Evolutionary conservation across 202 grass and related monocot species (phyloP).

Genomic region (Thinopyrum obtusiflorum): DNA sequence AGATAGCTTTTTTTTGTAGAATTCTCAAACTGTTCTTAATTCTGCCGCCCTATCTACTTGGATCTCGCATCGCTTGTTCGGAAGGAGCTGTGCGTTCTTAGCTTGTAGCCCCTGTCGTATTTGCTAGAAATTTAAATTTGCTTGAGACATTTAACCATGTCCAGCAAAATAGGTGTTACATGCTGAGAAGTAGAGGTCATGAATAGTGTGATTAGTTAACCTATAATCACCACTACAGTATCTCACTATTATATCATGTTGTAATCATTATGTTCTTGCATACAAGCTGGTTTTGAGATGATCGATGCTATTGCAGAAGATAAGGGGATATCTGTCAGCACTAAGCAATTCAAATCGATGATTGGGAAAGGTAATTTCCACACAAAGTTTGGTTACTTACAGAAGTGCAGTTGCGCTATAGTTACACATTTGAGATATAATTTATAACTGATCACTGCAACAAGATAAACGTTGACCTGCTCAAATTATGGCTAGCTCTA

Average conservation of each 20-base stretch:
- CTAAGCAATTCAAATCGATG: constrained; percentile 54
- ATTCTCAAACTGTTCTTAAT: no score
- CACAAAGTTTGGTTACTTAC: background rate
- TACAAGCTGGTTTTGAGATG: constrained; percentile 80
- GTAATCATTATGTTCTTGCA: background rate
- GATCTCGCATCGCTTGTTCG: background rate
- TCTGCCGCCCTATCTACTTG: background rate
- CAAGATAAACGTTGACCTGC: background rate
- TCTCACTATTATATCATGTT: background rate
- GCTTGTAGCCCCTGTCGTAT: background rate
- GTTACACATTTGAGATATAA: background rate
- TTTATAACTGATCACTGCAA: background rate
- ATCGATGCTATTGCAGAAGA: constrained; percentile 80
- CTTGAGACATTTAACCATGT: no score
- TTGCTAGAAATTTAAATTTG: background rate
- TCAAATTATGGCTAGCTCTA: background rate
- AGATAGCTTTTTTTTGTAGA: no score
- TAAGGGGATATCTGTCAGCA: constrained; percentile 66
- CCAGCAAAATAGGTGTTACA: background rate
- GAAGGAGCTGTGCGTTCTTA: background rate
- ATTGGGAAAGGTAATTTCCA: constrained; percentile 67
- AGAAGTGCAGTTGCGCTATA: background rate
- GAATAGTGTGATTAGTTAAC: background rate
- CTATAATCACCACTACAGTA: background rate
- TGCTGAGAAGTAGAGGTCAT: background rate